phyloP scores from a whole-genome alignment of 2,329 filamentous ascomycete species.

The Aspergillus bombycis region DNA sequence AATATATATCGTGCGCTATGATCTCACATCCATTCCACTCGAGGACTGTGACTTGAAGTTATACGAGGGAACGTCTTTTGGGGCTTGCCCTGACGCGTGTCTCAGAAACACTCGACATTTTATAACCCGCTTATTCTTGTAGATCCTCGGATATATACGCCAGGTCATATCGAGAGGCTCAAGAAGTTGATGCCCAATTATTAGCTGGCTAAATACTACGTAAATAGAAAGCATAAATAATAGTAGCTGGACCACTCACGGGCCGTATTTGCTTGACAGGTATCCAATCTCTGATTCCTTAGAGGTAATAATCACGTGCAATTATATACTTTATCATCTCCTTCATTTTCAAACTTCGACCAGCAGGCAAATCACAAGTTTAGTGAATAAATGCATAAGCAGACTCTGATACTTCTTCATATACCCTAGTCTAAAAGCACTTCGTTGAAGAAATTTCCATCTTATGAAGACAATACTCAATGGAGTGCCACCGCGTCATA shows the following conservation, averaged over 20 bases:
- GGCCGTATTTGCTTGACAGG: not conserved
- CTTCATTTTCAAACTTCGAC: not conserved
- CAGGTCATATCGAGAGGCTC: not conserved
- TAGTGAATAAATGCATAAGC: not conserved
- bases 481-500: constrained; percentile 20
- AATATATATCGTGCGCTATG: too few species aligned
- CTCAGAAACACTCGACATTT: not conserved
- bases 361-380: too few species aligned
- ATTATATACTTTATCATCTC: not conserved
- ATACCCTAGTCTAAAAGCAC: not conserved
- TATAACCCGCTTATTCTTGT: not conserved
- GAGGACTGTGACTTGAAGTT: not conserved
- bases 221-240: not conserved
- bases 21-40: not conserved
- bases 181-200: not conserved
- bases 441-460: not conserved
- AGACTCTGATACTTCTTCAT: not conserved
- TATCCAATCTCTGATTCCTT: not conserved
- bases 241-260: not conserved
- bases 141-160: not conserved
- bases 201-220: not conserved
- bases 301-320: not conserved
- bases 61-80: not conserved
- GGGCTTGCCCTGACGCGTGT: not conserved
- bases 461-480: not conserved